These are phyloP conservation scores for Apiospora pterosperma DNA, from an alignment of 2,329 filamentous ascomycete genomes.

Conservation along the genomic window DNA sequence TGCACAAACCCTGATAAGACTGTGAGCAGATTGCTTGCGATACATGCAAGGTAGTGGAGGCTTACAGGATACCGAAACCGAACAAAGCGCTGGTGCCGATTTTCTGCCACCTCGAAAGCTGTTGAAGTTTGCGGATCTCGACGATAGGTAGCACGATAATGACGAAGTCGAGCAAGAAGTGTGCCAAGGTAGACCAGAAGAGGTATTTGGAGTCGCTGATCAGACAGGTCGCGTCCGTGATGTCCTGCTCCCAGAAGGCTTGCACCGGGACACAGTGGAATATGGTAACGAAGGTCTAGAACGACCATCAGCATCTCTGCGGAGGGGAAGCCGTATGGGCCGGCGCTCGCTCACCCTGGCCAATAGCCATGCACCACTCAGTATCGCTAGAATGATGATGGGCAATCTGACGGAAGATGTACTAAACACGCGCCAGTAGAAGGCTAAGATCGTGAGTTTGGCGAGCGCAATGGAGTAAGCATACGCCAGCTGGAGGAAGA, in stretches of 20 bases:
- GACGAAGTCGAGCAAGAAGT: slow-evolving; percentile 27
- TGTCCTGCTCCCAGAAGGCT: slow-evolving; percentile 27
- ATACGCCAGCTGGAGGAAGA: slow-evolving; percentile 5
- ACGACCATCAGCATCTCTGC: not conserved
- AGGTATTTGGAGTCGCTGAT: slow-evolving; percentile 29
- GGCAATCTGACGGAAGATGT: slow-evolving; percentile 6
- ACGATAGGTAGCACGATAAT: slow-evolving; percentile 29
- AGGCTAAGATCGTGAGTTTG: slow-evolving; percentile 6
- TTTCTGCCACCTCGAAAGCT: slow-evolving; percentile 24
- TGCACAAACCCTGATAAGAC: slow-evolving; percentile 19
- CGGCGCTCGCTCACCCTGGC: not conserved
- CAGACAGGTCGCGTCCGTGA: slow-evolving; percentile 22
- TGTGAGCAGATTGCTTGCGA: not conserved
- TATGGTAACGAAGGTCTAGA: slow-evolving; percentile 25
- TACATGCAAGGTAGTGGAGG: not conserved
- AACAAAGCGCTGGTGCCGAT: slow-evolving; percentile 26
- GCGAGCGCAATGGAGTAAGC: slow-evolving; percentile 4
- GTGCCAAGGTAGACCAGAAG: slow-evolving; percentile 27
- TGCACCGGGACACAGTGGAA: slow-evolving; percentile 31
- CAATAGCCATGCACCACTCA: slow-evolving; percentile 2
- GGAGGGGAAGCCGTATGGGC: not conserved
- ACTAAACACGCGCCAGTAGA: slow-evolving; percentile 9
- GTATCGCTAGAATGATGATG: not conserved
- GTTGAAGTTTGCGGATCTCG: slow-evolving; percentile 27
- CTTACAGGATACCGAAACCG: slow-evolving; percentile 25